These are phyloP conservation scores for Scorias spongiosa DNA, from an alignment of 2,329 filamentous ascomycete species.

Conservation along the genomic window DNA sequence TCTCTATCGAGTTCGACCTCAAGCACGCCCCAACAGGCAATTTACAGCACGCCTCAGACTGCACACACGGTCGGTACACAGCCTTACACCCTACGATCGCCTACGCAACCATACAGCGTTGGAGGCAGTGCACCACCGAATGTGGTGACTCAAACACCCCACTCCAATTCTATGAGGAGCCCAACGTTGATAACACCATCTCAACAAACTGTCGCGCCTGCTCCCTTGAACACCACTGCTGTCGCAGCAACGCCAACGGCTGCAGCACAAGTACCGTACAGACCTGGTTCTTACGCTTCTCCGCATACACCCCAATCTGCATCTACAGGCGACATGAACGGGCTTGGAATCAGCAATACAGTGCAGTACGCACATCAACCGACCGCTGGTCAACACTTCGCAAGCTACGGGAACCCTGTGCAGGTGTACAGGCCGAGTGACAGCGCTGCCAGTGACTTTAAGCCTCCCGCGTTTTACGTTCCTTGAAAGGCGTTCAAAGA, in stretches of 20 bases:
- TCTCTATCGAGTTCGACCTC: conserved; percentile 11
- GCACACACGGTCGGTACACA: conserved; percentile 6
- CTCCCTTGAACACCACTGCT: not conserved
- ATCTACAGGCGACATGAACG: conserved; percentile 14
- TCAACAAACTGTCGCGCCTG: not conserved
- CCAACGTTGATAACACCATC: conserved; percentile 10
- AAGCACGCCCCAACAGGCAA: conserved; percentile 12
- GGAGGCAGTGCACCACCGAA: conserved; percentile 12
- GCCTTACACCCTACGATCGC: conserved; percentile 17
- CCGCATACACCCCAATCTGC: conserved; percentile 11
- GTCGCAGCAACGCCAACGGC: conserved; percentile 3
- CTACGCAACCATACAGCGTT: conserved; percentile 15
- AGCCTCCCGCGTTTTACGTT: not conserved
- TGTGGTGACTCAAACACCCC: conserved; percentile 15
- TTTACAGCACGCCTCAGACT: conserved; percentile 10
- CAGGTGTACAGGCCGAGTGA: conserved; percentile 2
- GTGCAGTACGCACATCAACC: conserved; percentile 12
- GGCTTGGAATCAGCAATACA: conserved; percentile 15
- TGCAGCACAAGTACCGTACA: conserved; percentile 13
- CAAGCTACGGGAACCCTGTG: conserved; percentile 9
- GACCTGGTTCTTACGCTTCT: conserved; percentile 7
- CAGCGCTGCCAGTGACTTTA: not conserved
- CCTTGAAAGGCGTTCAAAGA: not conserved
- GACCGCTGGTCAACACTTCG: conserved; percentile 9
- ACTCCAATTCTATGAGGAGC: conserved; percentile 12